Base-by-base conservation (phyloP, 805 yeast genomes). In the Candida pseudofarinosa region DNA sequence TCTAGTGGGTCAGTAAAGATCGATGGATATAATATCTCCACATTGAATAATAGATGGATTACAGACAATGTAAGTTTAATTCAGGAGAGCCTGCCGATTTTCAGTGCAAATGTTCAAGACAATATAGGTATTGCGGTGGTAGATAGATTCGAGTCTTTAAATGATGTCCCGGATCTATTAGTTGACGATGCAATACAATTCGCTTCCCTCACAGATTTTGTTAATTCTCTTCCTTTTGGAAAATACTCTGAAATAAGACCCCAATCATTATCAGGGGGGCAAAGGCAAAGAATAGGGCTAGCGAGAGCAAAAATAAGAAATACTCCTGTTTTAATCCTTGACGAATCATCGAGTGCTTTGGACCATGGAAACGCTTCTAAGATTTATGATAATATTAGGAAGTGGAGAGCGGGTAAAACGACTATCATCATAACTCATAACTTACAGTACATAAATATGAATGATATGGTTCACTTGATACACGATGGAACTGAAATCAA, bases 381-480 rank as follows among this genome's bases (percentile, higher is more conserved):
- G 3, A 58, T 88, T 4, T 59, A 83, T 54, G 56, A 63, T 2
- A 71, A 72, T 0, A 69, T 93, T 10, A 74, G 77, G 41, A 42
- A 49, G 3, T 81, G 85, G 83, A 73, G 98, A 51, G 44, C 47
- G 5, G 81, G 77, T 2, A 83, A 76, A 49, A 85, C 97, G 0
- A 90, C 97, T 0, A 74, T 93, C 13, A 64, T 88, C 2, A 72
- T 91, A 40, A 85, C 97, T 0, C 99, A 93, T 60, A 88, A 89
- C 35, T 61, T 79, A 19, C 56, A 68, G 8, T 80, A 80, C 28
- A 81, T 91, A 14, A 61, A 64, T 0, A 54, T 64, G 1, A 63
- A 69, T n/a, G 95, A 88, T 54, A 59, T 63, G 40, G 79, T 90
- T 0, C 28, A 23, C 28, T 68, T 76, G 35, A 48, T 83, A 3